These are phyloP conservation scores for Rhipidocladum racemiflorum DNA, from an alignment of 176 grass and related monocot species.

Conservation along the genomic window DNA sequence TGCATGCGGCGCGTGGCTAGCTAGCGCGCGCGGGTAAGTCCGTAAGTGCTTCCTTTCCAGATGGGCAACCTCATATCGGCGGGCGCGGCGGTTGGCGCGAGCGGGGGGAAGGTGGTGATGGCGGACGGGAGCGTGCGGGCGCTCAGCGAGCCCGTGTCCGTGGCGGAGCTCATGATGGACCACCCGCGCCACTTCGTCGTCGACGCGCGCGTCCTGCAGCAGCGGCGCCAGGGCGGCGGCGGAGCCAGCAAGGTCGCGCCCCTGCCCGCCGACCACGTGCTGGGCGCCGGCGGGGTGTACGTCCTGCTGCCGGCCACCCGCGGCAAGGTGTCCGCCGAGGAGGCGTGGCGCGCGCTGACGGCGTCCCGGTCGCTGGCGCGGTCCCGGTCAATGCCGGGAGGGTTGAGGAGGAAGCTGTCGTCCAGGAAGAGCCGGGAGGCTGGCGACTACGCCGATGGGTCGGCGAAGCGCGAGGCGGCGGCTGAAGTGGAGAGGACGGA, in stretches of 20 bases:
- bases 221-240: neutral
- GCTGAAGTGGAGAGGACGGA: constrained; percentile 6
- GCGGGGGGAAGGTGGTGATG: constrained; percentile 66
- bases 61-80: constrained; percentile 69
- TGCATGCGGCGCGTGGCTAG: neutral
- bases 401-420: constrained; percentile 41
- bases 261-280: constrained; percentile 73
- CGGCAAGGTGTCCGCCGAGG: constrained; percentile 63
- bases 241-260: constrained; percentile 47
- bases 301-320: constrained; percentile 65
- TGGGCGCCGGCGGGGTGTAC: constrained; percentile 67
- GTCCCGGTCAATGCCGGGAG: constrained; percentile 43
- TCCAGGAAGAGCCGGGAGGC: constrained; percentile 4
- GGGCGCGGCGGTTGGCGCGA: neutral
- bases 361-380: constrained; percentile 50
- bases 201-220: constrained; percentile 52
- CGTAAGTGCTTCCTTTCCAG: no score
- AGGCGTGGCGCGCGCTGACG: constrained; percentile 60
- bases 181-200: constrained; percentile 86
- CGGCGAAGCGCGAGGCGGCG: neutral
- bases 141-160: constrained; percentile 65
- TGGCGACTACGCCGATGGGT: neutral
- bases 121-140: constrained; percentile 67
- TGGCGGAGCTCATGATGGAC: constrained; percentile 94
- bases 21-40: no score